Evolutionary conservation across 306 rosid species (phyloP).

Genomic region (Aeschynomene evenia): DNA sequence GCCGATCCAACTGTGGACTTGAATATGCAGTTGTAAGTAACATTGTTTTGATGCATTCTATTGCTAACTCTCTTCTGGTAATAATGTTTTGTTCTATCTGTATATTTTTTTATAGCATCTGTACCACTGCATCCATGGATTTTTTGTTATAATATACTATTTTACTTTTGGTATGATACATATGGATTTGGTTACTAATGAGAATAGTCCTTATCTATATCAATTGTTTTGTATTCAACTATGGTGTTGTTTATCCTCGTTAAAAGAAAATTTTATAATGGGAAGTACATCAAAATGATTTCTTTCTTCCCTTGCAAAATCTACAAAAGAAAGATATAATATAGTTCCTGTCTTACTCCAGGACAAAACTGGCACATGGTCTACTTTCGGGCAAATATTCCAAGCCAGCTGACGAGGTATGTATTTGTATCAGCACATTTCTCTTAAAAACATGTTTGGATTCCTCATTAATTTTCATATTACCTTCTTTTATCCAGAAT

Average conservation of each 20-base stretch:
- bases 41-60: not conserved
- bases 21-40: slow-evolving; percentile 72
- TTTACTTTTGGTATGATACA: not conserved
- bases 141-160: not conserved
- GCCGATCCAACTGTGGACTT: slow-evolving; percentile 96
- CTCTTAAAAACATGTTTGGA: slow-evolving; percentile 3
- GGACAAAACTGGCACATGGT: slow-evolving; percentile 84
- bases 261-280: not conserved
- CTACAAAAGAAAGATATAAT: slow-evolving; percentile 14
- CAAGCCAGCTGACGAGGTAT: slow-evolving; percentile 63
- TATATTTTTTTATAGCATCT: not conserved
- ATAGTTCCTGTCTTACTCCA: slow-evolving; percentile 36
- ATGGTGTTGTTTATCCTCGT: not conserved
- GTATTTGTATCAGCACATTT: slow-evolving; percentile 5
- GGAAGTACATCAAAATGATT: not conserved
- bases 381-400: slow-evolving; percentile 86
- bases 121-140: not conserved
- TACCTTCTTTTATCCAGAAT: slow-evolving; percentile 48
- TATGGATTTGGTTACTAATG: not conserved
- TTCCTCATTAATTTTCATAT: slow-evolving; percentile 1
- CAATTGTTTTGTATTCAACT: not conserved
- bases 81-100: not conserved
- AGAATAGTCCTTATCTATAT: not conserved
- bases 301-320: not conserved
- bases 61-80: not conserved